These are phyloP conservation scores for Claviceps digitariae DNA, from an alignment of 2,329 filamentous ascomycete genomes.

Conservation along the genomic window DNA sequence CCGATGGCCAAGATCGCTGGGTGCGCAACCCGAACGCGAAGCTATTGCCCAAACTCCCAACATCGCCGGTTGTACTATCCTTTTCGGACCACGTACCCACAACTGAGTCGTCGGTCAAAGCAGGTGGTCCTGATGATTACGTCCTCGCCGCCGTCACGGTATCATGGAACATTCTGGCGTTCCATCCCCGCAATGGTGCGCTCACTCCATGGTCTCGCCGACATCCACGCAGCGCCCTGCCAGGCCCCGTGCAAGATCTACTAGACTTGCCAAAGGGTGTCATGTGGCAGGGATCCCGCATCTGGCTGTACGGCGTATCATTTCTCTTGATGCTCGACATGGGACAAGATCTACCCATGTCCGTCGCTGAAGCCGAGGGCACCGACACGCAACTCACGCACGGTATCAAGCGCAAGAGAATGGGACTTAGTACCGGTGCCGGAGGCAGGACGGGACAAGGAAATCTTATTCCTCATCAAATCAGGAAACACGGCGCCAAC, in stretches of 20 bases:
- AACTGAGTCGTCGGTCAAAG: conserved; percentile 14
- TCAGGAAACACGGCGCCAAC: conserved; percentile 26
- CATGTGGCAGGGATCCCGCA: conserved; percentile 64
- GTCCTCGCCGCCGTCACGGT: conserved; percentile 39
- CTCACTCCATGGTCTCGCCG: conserved; percentile 76
- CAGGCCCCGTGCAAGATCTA: conserved; percentile 57
- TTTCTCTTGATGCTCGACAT: conserved; percentile 93
- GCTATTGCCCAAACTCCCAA: conserved; percentile 54
- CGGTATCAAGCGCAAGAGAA: conserved; percentile 41
- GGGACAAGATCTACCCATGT: conserved; percentile 47
- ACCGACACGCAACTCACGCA: conserved; percentile 14
- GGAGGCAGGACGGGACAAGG: conserved; percentile 37
- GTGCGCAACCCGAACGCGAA: conserved; percentile 55
- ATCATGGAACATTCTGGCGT: conserved; percentile 56
- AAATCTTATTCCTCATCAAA: conserved; percentile 28
- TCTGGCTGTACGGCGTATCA: conserved; percentile 77
- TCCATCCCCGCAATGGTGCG: conserved; percentile 63
- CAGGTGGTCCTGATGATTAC: conserved; percentile 29
- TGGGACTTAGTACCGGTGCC: conserved; percentile 33
- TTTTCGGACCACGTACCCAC: conserved; percentile 42
- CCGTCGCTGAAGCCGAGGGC: conserved; percentile 15
- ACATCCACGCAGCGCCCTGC: conserved; percentile 65
- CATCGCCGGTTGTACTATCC: conserved; percentile 52
- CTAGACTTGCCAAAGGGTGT: conserved; percentile 72
- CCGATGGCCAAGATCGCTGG: conserved; percentile 46